Base-by-base conservation (phyloP, 1,139 yeast genomes). In the Candida glucosophila region DNA sequence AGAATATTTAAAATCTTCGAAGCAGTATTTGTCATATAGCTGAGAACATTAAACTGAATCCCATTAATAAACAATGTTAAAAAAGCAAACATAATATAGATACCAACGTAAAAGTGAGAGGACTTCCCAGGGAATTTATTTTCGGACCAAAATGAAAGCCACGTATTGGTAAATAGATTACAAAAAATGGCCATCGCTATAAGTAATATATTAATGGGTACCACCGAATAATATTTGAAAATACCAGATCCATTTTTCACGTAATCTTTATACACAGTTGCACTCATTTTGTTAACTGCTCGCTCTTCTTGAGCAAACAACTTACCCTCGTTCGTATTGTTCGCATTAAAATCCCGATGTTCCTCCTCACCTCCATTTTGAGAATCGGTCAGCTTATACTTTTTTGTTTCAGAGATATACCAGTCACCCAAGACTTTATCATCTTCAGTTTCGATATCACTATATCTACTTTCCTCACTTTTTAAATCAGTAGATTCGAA, bases 141-240 rank as follows among this genome's bases (percentile, higher is more conserved):
- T 12, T 65, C 68, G 3, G 80, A 66, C 96, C 96, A 86, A 49
- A 72, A 86, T 1, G 95, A 77, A 34, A 86, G 60, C 94, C 95
- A 86, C 12, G 78, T 77, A 40, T 79, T 80, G 19, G 81, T 65
- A 45, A 82, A 80, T 20, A 81, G 50, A 27, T 62, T 67, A 34
- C 67, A 60, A 43, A 81, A 82, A 1, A 85, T 69, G 8, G 72
- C 38, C 3, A 66, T 47, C 6, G 55, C 34, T 54, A 46, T 43
- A 20, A 41, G 36, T 22, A 53, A 29, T 14, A 40, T 20, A n/a
- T 43, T 27, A 22, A 41, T 12, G 9, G 57, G 48, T 22, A 35
- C 29, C 24, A 35, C 27, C 22, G 41, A 27, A 30, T 32, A 32
- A 23, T 18, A 12, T 6, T 37, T 60, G 19, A 69, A 39, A 10